phyloP scores from a whole-genome alignment of 768 basidiomycete species.

The Leccinellum albellum region DNA sequence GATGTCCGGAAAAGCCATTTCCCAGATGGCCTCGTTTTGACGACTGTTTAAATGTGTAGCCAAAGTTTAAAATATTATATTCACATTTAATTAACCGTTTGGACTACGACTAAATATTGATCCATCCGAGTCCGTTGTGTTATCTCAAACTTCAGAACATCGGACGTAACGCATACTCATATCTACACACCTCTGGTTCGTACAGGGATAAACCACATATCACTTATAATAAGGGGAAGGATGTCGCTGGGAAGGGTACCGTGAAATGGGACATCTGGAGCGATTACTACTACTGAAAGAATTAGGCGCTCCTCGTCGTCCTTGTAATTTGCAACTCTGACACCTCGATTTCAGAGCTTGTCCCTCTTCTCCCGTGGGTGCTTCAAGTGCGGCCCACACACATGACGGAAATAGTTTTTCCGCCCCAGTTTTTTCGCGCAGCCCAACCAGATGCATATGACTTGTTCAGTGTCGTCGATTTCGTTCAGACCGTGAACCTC shows the following conservation, averaged over 20 bases:
- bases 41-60: no score
- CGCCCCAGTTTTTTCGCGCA: fast-evolving
- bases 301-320: neutral
- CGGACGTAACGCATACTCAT: neutral
- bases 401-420: slow-evolving; percentile 9
- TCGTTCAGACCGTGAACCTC: neutral
- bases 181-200: neutral
- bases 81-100: no score
- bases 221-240: neutral
- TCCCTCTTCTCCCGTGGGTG: neutral
- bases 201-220: neutral
- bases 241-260: neutral
- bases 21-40: no score
- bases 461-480: fast-evolving
- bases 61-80: no score
- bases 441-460: neutral
- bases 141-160: no score
- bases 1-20: no score
- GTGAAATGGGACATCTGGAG: neutral
- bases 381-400: neutral
- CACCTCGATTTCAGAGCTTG: neutral
- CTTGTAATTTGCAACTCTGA: neutral
- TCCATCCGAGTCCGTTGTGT: no score
- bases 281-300: neutral
- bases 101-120: no score